Evolutionary conservation across 192 early-diverging fungal genomes (phyloP), one percentile per base, ranked within the genome.

Genomic region (Linnemannia schmuckeri): DNA sequence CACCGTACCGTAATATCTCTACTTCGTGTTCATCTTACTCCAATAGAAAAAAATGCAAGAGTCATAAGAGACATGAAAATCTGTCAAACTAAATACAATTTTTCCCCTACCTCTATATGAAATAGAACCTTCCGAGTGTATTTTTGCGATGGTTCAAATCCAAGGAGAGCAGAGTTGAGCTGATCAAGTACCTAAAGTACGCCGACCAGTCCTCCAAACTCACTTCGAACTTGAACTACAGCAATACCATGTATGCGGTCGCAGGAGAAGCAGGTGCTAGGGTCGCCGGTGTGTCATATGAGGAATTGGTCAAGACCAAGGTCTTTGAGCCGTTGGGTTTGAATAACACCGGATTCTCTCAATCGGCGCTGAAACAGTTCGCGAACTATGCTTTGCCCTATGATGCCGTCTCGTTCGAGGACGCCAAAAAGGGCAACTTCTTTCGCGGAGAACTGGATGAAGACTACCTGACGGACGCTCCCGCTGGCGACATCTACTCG

Each of bases 401-500:
- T 18, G 33, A 49, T 6, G 61, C 76, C 12, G 38, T 20, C 1
- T 54, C 72, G 18, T 78, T 75, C 18, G 61, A 83, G 12, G 76
- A 77, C 41, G 76, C 82, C n/a, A 54, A 74, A 3, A 38, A 49
- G 0, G 82, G 82, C 0, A 27, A 15, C 9, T 78, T 78, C 13
- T 1, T 69, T 20, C 9, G 66, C 27, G 6, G n/a, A 2, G 46
- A 37, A 22, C 4, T 78, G 35, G 76, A 78, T 40, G 38, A 69
- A 1, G 8, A 54, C 20, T 24, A n/a, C 9, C n/a, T 40, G 6
- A 22, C 22, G 15, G 30, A 5, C 20, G 70, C 76, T 30, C 70
- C 82, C 22, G 52, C 82, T 6, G 82, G 82, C 12, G 73, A 81
- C 38, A 52, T 75, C 4, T 68, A 81, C 40, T 75, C 80, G 0